Evolutionary conservation across 73 alveolate genomes (phyloP), one percentile per base, ranked within the genome.

Genomic region (Effrenium voratum): DNA sequence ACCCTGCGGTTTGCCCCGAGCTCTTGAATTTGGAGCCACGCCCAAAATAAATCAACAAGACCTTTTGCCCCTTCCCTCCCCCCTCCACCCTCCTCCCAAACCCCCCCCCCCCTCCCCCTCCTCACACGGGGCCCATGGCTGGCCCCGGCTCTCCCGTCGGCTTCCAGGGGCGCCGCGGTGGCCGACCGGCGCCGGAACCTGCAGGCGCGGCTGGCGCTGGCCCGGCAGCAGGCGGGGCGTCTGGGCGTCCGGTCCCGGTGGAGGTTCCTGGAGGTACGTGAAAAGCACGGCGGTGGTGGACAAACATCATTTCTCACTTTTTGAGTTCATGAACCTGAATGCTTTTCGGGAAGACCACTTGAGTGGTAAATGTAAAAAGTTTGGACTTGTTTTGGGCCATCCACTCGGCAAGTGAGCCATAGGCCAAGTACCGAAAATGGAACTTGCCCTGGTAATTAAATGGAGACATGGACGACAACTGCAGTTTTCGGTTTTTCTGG

Each of bases 111-210:
- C 77, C 22, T 22, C 34, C 40, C 77, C 40, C 77, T 26, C 77
- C 22, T 66, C 63, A 52, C 8, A 55, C 70, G 70, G 28, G 28
- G n/a, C 28, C 72, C 28, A 26, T 15, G 6, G 44, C 34, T 6
- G 44, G 15, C 10, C 80, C 44, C 6, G 41, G 26, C 45, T 68
- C 43, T 40, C 19, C 34, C 80, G 15, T 34, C 45, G 41, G 22
- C 15, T 4, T 49, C 43, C 55, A 90, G 97, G 97, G 97, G 97
- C 10, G 88, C 45, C 5, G 76, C 97, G 1, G 15, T 0, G n/a
- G 30, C 59, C 44, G 88, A 68, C 88, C 97, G 97, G 43, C 73
- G 97, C 44, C 86, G 97, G 57, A 77, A 55, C 59, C 57, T 90
- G 46, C 34, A 76, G 13, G 83, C 30, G 80, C 97, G 76, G 30